Conservation (phyloP, 345 rosid genomes). For the Syzygium jambos region DNA sequence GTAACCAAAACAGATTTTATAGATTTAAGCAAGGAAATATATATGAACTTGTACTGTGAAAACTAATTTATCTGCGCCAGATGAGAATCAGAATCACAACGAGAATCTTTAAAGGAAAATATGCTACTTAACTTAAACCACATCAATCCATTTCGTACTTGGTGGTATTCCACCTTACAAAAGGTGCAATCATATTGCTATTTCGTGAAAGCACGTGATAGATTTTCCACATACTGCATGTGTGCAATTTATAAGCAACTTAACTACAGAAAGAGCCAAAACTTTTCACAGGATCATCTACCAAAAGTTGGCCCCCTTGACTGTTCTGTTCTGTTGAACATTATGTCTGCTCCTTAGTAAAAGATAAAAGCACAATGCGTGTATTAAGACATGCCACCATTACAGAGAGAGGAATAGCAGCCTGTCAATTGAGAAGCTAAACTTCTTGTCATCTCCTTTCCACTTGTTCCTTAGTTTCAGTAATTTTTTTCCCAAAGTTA, state of each 20-base stretch:
- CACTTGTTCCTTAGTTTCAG: not conserved
- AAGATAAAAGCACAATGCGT: not conserved
- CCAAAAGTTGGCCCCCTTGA: not conserved
- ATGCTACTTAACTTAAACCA: not conserved
- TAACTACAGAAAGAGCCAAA: not conserved
- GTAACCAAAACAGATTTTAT: not conserved
- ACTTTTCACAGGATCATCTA: not conserved
- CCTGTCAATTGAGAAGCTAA: not conserved
- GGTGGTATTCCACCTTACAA: not conserved
- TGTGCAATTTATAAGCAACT: not conserved
- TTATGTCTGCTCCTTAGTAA: not conserved
- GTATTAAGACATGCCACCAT: not conserved
- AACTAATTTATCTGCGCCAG: not conserved
- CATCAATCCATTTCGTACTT: not conserved
- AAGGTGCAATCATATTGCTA: not conserved
- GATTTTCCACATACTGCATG: not conserved
- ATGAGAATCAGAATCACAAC: not conserved
- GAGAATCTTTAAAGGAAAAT: not conserved
- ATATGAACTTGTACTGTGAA: not conserved
- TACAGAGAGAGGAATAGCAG: not conserved
- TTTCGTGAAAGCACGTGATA: not conserved
- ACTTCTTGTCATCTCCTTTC: not conserved
- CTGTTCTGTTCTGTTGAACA: not conserved
- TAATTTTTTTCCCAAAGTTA: not conserved
- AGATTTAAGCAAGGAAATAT: not conserved